These are phyloP conservation scores for Solanum habrochaites DNA, from an alignment of 257 asterid genomes.

Conservation along the genomic window DNA sequence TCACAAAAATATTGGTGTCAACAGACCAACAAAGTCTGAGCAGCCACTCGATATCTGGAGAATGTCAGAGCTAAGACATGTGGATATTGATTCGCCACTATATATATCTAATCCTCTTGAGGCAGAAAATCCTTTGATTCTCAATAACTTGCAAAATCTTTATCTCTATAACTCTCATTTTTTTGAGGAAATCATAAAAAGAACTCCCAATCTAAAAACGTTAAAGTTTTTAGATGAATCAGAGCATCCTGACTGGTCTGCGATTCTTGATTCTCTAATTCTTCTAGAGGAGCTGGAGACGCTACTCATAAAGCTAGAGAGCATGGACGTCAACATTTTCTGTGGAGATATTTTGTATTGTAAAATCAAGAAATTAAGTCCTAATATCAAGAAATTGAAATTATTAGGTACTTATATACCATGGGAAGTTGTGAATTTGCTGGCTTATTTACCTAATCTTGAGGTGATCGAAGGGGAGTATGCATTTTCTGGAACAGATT, in stretches of 20 bases:
- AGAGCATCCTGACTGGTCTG: background rate
- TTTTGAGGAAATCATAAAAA: background rate
- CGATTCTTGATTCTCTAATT: background rate
- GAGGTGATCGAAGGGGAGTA: background rate
- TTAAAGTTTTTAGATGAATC: no score
- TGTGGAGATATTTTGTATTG: no score
- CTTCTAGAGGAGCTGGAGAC: background rate
- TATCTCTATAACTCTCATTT: background rate
- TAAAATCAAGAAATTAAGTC: background rate
- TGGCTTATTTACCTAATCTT: background rate
- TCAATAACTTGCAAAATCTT: background rate
- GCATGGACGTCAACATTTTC: no score
- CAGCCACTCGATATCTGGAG: background rate
- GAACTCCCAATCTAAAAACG: background rate
- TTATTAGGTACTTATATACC: rapidly evolving
- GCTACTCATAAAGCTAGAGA: background rate
- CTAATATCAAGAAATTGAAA: background rate
- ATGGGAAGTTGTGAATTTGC: background rate
- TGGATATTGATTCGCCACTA: background rate
- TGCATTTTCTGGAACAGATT: background rate
- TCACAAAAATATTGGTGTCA: no score
- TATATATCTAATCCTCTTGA: background rate
- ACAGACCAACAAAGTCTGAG: no score
- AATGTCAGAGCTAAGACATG: background rate
- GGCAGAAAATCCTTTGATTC: background rate